Evolutionary conservation across 139 green algal species (phyloP), one percentile per base, ranked within the genome.

Genomic region (Chlamydomonas schloesseri): DNA sequence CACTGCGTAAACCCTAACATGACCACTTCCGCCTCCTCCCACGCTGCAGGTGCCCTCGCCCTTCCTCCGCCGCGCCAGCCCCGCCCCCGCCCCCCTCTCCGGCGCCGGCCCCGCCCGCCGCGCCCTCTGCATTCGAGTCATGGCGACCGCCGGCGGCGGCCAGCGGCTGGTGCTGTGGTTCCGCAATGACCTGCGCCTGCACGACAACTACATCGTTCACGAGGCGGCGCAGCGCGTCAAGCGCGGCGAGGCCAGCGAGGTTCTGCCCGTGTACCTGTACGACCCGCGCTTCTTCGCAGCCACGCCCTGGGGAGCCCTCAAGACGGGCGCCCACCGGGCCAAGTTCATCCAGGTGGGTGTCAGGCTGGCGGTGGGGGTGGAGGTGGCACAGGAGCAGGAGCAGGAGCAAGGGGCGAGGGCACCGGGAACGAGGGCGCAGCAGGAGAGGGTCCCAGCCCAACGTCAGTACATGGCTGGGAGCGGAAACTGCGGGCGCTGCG

Each of bases 221-320:
- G 88, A 92, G 28, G 96, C 96, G 18, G 91, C 89, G n/a, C 60
- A 87, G 57, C 89, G 87, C 20, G 79, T 96, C 18, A 89, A 92
- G 74, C 73, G 79, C 5, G 88, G 91, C 2, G 73, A 93, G 80
- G 83, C 83, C 57, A 73, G 80, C 26, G 93, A 96, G 91, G 94
- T 99, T 17, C 75, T 99, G 42, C 97, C 97, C 21, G 69, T 99
- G 36, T 99, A 97, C 93, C 94, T 90, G 87, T 99, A 99, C 87
- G 97, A 99, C 90, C 94, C 96, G 0, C 89, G 95, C 13, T 89
- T 91, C 73, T 98, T 97, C 84, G 78, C 58, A 18, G 29, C 70
- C 13, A 94, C 88, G 29, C 72, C 74, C 0, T 93, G 85, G 74
- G 95, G 93, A 31, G 87, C 37, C 31, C 68, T 84, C 57, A 97